Evolutionary conservation across 2,329 filamentous ascomycete genomes (phyloP), one percentile per base, ranked within the genome.

Genomic region (Aaosphaeria pasadenensis): DNA sequence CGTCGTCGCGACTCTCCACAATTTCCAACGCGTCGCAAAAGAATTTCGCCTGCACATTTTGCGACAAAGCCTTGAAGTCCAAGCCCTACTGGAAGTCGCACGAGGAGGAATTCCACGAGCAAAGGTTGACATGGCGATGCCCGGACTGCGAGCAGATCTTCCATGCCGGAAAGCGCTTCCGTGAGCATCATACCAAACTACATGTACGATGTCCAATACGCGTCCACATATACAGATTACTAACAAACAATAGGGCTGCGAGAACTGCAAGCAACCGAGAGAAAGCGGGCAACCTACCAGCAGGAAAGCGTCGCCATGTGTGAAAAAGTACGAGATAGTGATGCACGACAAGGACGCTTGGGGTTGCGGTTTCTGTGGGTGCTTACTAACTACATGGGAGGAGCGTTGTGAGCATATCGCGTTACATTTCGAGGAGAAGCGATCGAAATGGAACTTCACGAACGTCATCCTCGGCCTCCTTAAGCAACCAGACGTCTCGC

Each of bases 41-140:
- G 54, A 71, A 70, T 48, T 72, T 71, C 40, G 68, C 67, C 3
- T 77, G 74, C 56, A 77, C 73, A 1, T 74, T 73, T 32, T 77
- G 76, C 66, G 82, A 86, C 63, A 84, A 84, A 43, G 83, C 81
- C 41, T 84, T 86, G 61, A 83, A 84, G 71, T 78, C 82, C 54
- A 86, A 86, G 62, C 84, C 84, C 53, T 83, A 86, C 64, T 87
- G 84, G 84, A 85, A 85, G 66, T 78, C 82, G 31, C 84, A 87
- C 66, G 83, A 87, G 63, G 83, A 86, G 57, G 83, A 85, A 66
- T 85, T 86, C 59, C 83, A 86, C 67, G 83, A 86, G 72, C 81
- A 84, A 46, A 82, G 82, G 73, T 80, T 83, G 53, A 85, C 84
- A 60, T 86, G 85, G 64, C 82, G 83, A 9, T 86, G 83, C 58